Conservation (phyloP, 306 rosid species). For the Geum urbanum region DNA sequence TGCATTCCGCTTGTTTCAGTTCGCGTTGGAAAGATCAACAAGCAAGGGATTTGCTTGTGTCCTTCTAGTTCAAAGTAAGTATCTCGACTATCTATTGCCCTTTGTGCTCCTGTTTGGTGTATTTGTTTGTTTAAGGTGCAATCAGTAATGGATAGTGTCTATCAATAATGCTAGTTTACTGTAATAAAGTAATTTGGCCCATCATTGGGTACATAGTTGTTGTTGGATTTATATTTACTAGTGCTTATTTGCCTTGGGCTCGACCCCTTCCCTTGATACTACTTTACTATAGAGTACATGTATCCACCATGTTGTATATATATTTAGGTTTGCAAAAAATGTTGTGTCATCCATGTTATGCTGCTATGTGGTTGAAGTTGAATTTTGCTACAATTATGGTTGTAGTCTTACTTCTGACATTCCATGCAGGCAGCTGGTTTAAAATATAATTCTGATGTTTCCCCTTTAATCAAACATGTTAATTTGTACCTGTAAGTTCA, state of each 20-base stretch:
- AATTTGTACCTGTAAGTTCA: constrained; percentile 26
- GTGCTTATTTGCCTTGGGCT: not conserved
- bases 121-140: not conserved
- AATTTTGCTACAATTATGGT: not conserved
- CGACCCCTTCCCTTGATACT: not conserved
- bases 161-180: no score
- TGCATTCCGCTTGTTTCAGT: constrained; percentile 91
- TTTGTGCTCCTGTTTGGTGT: constrained; percentile 10
- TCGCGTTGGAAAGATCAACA: constrained; percentile 77
- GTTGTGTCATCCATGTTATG: not conserved
- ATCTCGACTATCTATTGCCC: not conserved
- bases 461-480: constrained; percentile 16
- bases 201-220: not conserved
- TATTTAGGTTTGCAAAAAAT: not conserved
- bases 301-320: not conserved
- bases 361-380: not conserved
- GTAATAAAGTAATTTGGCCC: not conserved
- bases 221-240: no score
- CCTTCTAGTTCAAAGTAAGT: constrained; percentile 73
- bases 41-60: constrained; percentile 61
- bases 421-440: constrained; percentile 31
- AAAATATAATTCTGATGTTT: constrained; percentile 29
- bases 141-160: not conserved
- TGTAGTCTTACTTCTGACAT: constrained; percentile 21
- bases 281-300: not conserved